Evolutionary conservation across 768 basidiomycete genomes (phyloP).

Genomic region (Pleurotus citrinopileatus): DNA sequence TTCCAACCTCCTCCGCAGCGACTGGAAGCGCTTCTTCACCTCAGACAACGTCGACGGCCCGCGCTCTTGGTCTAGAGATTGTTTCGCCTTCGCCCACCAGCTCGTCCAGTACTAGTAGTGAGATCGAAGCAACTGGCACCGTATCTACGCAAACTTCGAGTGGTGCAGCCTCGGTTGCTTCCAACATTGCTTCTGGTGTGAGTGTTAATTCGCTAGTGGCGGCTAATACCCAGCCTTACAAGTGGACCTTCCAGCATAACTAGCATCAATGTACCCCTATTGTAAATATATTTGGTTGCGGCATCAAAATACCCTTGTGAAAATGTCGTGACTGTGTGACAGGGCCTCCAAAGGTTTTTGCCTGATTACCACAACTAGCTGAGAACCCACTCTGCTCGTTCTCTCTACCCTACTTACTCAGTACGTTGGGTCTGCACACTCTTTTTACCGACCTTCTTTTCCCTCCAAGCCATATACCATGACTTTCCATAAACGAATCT

Average conservation of each 20-base stretch:
- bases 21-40: slow-evolving; percentile 13
- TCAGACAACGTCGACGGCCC: slow-evolving; percentile 16
- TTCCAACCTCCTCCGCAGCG: slow-evolving; percentile 20
- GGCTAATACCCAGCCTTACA: not conserved
- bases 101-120: slow-evolving; percentile 5
- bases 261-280: not conserved
- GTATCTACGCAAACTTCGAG: slow-evolving; percentile 19
- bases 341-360: not conserved
- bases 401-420: not conserved
- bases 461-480: not conserved
- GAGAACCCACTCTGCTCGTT: not conserved
- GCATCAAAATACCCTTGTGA: not conserved
- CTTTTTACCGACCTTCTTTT: slow-evolving; percentile 5
- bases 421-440: slow-evolving; percentile 3
- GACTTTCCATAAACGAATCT: not conserved
- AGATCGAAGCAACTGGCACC: slow-evolving; percentile 13
- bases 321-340: not conserved
- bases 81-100: slow-evolving; percentile 7
- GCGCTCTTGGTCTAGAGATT: slow-evolving; percentile 23
- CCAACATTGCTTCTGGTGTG: slow-evolving; percentile 26
- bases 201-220: not conserved
- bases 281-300: not conserved
- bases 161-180: slow-evolving; percentile 29
- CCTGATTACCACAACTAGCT: not conserved
- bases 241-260: not conserved